Base-by-base conservation (phyloP, 2,329 filamentous ascomycete genomes). In the Colletotrichum sp. region DNA sequence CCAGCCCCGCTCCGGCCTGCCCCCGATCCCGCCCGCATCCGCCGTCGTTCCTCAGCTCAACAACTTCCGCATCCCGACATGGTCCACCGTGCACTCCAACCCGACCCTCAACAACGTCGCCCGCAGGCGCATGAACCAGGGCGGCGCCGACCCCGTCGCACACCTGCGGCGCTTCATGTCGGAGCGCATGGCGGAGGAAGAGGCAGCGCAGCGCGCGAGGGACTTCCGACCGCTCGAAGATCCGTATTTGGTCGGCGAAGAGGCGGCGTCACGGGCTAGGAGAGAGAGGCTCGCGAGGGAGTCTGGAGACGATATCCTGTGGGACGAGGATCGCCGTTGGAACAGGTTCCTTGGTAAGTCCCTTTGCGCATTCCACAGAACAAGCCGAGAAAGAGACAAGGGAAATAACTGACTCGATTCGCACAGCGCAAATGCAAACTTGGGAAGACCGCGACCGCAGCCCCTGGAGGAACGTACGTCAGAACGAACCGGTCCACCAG, bases 231-330 rank as follows among this genome's bases (percentile, higher is more conserved):
- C 90, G 4, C 85, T 92, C 21, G 92, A 94, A 81, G 92, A 94
- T 76, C 92, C 92, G 1, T 88, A 92, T 70, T 84, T 94, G 12
- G 92, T 94, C 3, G 92, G 92, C 38, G 91, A 93, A 82, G 87
- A 87, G 65, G 92, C 91, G 5, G 92, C 92, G 3, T 84, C 86
- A 12, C 82, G 86, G 75, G 90, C 91, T 9, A 85, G 90, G 57
- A 82, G 83, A n/a, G 89, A 90, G 78, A 86, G 92, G 74, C 81
- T 92, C 33, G 86, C 86, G n/a, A 84, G 88, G 66, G 89, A 92
- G 82, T 86, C 85, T 51, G 86, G 86, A 1, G 88, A 89, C 31
- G 89, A 90, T 72, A 82, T 90, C 55, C 82, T 93, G 69, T 81
- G 88, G 57, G 83, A 86, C 36, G 90, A 92, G 82, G 89, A 92